Evolutionary conservation across 257 asterid species (phyloP).

Genomic region (Penstemon eatonii): DNA sequence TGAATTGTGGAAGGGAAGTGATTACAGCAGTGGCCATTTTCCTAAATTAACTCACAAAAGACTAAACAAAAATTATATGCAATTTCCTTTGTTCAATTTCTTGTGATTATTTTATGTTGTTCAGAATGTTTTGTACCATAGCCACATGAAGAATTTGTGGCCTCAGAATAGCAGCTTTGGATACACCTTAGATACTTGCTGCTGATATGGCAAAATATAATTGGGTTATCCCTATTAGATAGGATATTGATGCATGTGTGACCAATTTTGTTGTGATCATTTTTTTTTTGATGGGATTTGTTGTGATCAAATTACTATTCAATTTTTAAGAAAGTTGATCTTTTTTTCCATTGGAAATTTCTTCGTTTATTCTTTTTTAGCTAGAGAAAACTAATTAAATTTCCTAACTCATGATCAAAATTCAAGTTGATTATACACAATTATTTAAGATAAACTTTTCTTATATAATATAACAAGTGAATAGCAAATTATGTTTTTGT

Average conservation of each 20-base stretch:
- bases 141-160: constrained; percentile 64
- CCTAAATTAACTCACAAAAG: not conserved
- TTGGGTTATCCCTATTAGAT: constrained; percentile 54
- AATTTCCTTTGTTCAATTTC: not conserved
- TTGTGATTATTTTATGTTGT: not conserved
- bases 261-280: not conserved
- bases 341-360: no score
- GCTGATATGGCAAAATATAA: constrained; percentile 51
- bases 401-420: no score
- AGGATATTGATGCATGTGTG: constrained; percentile 51
- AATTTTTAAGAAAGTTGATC: no score
- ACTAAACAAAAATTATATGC: not conserved
- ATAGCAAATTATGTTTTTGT: no score
- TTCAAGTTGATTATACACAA: no score
- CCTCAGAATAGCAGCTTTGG: constrained; percentile 43
- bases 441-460: no score
- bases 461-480: no score
- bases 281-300: no score
- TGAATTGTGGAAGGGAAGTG: constrained; percentile 82
- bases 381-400: no score
- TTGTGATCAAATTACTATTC: no score
- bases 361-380: no score
- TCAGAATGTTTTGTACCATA: constrained; percentile 29
- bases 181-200: constrained; percentile 47
- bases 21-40: constrained; percentile 65